Percentiles rank a stretch among this genome's conserved stretches.
These are phyloP conservation scores for Coccinonectria pachysandricola DNA, from an alignment of 2,329 filamentous ascomycete species.

Conservation along the genomic window DNA sequence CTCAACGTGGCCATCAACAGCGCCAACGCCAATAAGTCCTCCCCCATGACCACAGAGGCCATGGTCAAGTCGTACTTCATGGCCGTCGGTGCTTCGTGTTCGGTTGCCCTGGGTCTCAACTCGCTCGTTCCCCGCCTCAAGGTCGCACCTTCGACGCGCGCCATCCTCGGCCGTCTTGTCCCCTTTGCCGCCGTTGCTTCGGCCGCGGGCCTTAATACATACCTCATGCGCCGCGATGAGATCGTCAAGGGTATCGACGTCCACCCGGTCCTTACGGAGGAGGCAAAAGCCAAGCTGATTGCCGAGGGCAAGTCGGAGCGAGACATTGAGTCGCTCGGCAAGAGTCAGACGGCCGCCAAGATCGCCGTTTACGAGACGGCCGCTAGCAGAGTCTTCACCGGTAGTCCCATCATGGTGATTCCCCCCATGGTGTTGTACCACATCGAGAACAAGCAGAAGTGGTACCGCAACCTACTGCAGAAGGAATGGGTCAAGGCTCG, in stretches of 20 bases:
- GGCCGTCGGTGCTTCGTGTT: constrained; percentile 86
- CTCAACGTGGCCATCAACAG: constrained; percentile 97
- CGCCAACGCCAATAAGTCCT: constrained; percentile 96
- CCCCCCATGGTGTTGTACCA: constrained; percentile 78
- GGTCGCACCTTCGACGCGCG: constrained; percentile 63
- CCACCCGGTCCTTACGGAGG: constrained; percentile 66
- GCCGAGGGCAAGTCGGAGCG: constrained; percentile 51
- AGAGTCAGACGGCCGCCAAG: constrained; percentile 77
- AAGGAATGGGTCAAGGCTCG: constrained; percentile 70
- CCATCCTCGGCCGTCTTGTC: constrained; percentile 75
- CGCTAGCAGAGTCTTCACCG: constrained; percentile 81
- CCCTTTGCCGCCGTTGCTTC: constrained; percentile 92
- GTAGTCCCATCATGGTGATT: constrained; percentile 93
- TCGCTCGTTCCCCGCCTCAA: constrained; percentile 78
- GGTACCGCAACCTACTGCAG: constrained; percentile 35
- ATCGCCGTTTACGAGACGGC: constrained; percentile 91
- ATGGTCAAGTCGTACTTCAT: constrained; percentile 84
- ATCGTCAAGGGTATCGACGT: constrained; percentile 89
- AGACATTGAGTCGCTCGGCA: constrained; percentile 65
- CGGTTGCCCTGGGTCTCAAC: constrained; percentile 86
- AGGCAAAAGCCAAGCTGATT: constrained; percentile 50
- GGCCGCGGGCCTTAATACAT: constrained; percentile 87
- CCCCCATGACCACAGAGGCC: constrained; percentile 68
- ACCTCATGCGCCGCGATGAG: constrained; percentile 95
- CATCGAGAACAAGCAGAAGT: constrained; percentile 50